Conservation (phyloP, 768 basidiomycete species). For the Leucosporidium yakuticum region DNA sequence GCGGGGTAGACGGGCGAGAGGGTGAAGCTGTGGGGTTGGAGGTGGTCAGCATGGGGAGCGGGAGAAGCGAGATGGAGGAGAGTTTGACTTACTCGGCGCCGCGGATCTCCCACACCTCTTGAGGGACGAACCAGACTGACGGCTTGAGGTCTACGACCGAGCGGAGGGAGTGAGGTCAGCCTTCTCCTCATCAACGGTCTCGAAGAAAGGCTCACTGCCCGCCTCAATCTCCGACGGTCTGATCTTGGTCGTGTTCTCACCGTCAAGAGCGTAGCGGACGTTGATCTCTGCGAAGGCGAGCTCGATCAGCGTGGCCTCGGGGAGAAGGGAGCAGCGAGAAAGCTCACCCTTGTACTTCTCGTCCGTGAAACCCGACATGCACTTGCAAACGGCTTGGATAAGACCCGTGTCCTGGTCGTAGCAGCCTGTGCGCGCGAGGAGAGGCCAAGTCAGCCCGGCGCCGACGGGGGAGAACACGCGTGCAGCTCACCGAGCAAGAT, state of each 20-base stretch:
- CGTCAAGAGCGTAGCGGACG: constrained; percentile 59
- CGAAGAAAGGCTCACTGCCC: constrained; percentile 39
- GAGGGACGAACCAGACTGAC: constrained; percentile 46
- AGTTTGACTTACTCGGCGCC: constrained; percentile 48
- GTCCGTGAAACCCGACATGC: constrained; percentile 83
- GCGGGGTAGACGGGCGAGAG: constrained; percentile 71
- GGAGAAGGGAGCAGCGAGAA: no score
- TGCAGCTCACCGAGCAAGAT: constrained; percentile 58
- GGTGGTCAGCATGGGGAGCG: background rate
- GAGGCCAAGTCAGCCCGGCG: background rate
- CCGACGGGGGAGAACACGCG: background rate
- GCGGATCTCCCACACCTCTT: constrained; percentile 68
- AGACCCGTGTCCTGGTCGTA: constrained; percentile 29
- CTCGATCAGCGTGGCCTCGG: no score
- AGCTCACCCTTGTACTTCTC: constrained; percentile 46
- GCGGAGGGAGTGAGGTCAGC: no score
- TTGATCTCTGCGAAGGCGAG: constrained; percentile 46
- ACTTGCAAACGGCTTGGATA: constrained; percentile 67
- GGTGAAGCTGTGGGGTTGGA: constrained; percentile 29
- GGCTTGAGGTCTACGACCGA: constrained; percentile 43
- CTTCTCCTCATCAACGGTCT: constrained; percentile 39
- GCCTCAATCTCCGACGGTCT: constrained; percentile 19
- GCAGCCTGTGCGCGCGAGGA: background rate
- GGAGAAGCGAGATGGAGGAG: no score
- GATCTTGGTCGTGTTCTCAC: constrained; percentile 50